Evolutionary conservation across 495 filamentous ascomycete species (phyloP), one percentile per base, ranked within the genome.

Genomic region (Wilcoxina mikolae): DNA sequence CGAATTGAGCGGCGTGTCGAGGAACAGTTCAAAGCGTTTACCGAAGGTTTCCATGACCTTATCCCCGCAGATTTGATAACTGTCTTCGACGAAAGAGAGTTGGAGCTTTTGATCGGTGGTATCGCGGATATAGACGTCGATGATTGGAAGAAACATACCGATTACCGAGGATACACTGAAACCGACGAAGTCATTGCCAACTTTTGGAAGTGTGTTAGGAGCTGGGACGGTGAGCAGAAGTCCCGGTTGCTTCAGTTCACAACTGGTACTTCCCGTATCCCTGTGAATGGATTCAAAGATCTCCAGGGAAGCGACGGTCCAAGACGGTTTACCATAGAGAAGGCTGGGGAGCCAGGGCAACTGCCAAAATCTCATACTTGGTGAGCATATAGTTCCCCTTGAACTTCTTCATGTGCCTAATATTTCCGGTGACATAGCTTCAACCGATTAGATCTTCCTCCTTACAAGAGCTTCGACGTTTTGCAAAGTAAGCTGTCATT

Each of bases 141-240:
- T 46, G 91, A 99, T 69, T 99, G 91, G 91, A 99, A 99, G 82
- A 99, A 99, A 73, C 91, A 99, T 72, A 99, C 91, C n/a, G 91
- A 99, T 67, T 99, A 99, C 71, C 81, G 91, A 56, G 91, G 91
- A n/a, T 99, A 99, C 73, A 95, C 94, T 35, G 91, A 99, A 70
- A 81, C 78, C 50, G 93, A 96, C 68, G 86, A 95, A 65, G 93
- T 96, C 27, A 93, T 99, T 59, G 81, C 85, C 67, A 89, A 88
- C 72, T 99, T 99, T 78, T 99, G 91, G 91, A 91, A 78, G 75
- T 78, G 77, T 65, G 81, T 99, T 60, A 80, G 90, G 60, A 85
- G 76, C 58, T 96, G 93, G 91, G 91, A 99, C 67, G 86, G 90
- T 17, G 91, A 99, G 68, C 93, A 96, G 66, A 99, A 99, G 75